These are phyloP conservation scores for Kluyveromyces siamensis DNA, from an alignment of 805 yeast genomes.

Conservation along the genomic window DNA sequence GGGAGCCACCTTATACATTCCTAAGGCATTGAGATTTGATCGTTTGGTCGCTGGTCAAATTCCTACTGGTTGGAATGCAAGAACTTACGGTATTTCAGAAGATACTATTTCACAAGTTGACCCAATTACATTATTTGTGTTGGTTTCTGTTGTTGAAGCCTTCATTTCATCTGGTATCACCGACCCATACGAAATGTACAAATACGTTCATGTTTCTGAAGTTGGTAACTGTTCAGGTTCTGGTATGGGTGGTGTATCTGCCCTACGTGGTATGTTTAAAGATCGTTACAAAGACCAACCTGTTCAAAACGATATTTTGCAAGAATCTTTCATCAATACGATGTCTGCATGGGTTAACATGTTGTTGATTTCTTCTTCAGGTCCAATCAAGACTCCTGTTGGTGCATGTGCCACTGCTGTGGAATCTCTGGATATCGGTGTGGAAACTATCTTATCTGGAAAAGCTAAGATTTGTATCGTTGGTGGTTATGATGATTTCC, in stretches of 20 bases:
- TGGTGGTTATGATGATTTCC: slow-evolving; percentile 99
- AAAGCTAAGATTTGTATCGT: slow-evolving; percentile 94
- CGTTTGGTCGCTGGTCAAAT: slow-evolving; percentile 73
- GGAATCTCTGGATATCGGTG: slow-evolving; percentile 94
- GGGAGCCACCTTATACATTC: slow-evolving; percentile 87
- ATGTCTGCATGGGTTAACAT: slow-evolving; percentile 99
- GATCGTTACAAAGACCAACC: slow-evolving; percentile 90
- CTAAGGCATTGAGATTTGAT: slow-evolving; percentile 65
- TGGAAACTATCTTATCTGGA: slow-evolving; percentile 85
- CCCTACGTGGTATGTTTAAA: slow-evolving; percentile 95
- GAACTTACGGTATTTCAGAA: slow-evolving; percentile 87
- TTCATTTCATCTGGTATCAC: slow-evolving; percentile 90
- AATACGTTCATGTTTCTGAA: slow-evolving; percentile 96
- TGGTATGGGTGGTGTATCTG: slow-evolving; percentile 99
- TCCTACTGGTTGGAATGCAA: slow-evolving; percentile 98
- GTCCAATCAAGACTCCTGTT: slow-evolving; percentile 98
- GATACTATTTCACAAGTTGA: slow-evolving; percentile 93
- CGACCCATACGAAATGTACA: slow-evolving; percentile 97
- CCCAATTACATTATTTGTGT: slow-evolving; percentile 84
- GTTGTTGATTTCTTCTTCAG: slow-evolving; percentile 93
- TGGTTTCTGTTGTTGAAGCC: slow-evolving; percentile 94
- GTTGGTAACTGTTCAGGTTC: slow-evolving; percentile 99
- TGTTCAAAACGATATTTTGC: slow-evolving; percentile 93
- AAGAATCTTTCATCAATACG: slow-evolving; percentile 97
- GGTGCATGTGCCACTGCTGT: slow-evolving; percentile 99